Percentiles rank a stretch among this genome's conserved stretches.
Evolutionary conservation across 495 filamentous ascomycete genomes (phyloP).

Genomic region (Chlorociboria aeruginascens): DNA sequence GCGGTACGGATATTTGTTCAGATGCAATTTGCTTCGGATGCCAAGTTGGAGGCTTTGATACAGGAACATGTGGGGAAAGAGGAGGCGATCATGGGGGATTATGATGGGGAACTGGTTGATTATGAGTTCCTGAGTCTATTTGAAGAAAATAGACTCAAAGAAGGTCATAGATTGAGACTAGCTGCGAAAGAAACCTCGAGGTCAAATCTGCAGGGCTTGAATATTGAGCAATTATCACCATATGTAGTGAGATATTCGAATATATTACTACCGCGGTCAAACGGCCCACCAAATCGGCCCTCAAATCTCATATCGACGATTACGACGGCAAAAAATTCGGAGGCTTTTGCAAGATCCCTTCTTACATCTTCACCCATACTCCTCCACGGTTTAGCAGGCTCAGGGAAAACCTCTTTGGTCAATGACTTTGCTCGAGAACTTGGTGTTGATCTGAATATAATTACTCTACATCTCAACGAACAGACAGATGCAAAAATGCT

Average conservation of each 20-base stretch:
- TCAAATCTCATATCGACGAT: slow-evolving; percentile 57
- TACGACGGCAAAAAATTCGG: slow-evolving; percentile 59
- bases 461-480: slow-evolving; percentile 91
- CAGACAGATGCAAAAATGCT: slow-evolving; percentile 95
- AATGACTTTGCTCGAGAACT: slow-evolving; percentile 70
- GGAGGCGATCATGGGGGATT: slow-evolving; percentile 49
- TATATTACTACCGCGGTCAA: slow-evolving; percentile 54
- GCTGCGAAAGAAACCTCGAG: slow-evolving; percentile 22
- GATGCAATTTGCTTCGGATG: slow-evolving; percentile 71
- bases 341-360: slow-evolving; percentile 51
- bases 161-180: slow-evolving; percentile 27
- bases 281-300: slow-evolving; percentile 32
- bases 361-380: slow-evolving; percentile 57
- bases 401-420: slow-evolving; percentile 82
- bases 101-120: slow-evolving; percentile 69
- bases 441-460: slow-evolving; percentile 60
- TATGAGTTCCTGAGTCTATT: slow-evolving; percentile 76
- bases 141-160: slow-evolving; percentile 47
- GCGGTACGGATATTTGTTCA: slow-evolving; percentile 68
- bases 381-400: slow-evolving; percentile 71
- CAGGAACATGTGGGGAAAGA: slow-evolving; percentile 43
- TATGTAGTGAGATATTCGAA: slow-evolving; percentile 38
- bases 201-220: slow-evolving; percentile 12
- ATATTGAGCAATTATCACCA: slow-evolving; percentile 9
- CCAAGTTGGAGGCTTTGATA: slow-evolving; percentile 58